These are phyloP conservation scores for Fusarium sp. DNA, from an alignment of 2,329 filamentous ascomycete species.

Conservation along the genomic window DNA sequence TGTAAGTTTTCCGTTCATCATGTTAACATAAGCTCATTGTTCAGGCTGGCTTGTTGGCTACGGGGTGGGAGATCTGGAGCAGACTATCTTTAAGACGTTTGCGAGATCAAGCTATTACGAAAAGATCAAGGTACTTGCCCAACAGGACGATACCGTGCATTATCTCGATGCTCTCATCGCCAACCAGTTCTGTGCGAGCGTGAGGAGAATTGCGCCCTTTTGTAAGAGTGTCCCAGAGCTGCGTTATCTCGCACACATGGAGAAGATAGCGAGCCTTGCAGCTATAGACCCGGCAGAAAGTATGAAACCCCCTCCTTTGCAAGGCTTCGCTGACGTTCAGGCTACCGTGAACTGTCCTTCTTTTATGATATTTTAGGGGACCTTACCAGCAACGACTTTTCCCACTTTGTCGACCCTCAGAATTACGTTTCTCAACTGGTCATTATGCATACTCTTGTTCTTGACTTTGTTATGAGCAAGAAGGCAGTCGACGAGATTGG, in stretches of 20 bases:
- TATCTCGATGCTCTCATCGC: conserved; percentile 35
- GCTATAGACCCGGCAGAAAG: conserved; percentile 44
- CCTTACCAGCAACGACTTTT: conserved; percentile 47
- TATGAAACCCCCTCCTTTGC: conserved; percentile 15
- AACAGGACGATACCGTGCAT: conserved; percentile 2
- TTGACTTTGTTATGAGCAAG: conserved; percentile 46
- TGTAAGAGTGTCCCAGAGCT: conserved; percentile 49
- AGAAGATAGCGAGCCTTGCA: conserved; percentile 44
- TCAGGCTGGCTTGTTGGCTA: conserved; percentile 45
- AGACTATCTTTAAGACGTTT: conserved; percentile 43
- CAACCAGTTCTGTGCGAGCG: conserved; percentile 45
- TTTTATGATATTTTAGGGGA: conserved; percentile 46
- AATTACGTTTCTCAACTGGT: conserved; percentile 51
- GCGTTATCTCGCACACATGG: conserved; percentile 46
- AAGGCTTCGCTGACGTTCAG: conserved; percentile 29
- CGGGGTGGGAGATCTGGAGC: conserved; percentile 29
- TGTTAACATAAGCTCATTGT: not conserved
- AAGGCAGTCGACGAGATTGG: conserved; percentile 25
- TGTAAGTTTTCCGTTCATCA: conserved; percentile 42
- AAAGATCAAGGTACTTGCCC: conserved; percentile 40
- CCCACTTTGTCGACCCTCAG: conserved; percentile 44
- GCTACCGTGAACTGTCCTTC: conserved; percentile 40
- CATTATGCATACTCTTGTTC: conserved; percentile 52
- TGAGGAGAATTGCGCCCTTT: conserved; percentile 44
- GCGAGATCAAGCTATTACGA: conserved; percentile 44